Conservation (phyloP, 2,329 filamentous ascomycete genomes). For the Pseudogymnoascus sp. region DNA sequence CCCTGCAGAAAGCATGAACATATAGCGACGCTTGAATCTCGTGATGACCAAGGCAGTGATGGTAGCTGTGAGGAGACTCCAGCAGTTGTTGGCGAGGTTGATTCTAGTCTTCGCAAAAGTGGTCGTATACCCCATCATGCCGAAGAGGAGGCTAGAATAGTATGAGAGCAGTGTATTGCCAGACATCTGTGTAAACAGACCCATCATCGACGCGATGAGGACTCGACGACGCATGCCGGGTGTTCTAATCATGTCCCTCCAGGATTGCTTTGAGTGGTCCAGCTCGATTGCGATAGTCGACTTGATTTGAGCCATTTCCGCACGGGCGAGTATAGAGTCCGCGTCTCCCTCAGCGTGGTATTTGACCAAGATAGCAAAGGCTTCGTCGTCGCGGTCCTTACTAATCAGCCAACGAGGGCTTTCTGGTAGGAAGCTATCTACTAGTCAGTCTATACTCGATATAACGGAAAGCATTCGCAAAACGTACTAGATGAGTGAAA, state of each 20-base stretch:
- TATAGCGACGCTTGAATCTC: slow-evolving; percentile 17
- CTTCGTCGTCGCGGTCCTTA: slow-evolving; percentile 92
- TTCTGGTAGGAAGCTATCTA: slow-evolving; percentile 66
- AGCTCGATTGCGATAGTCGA: slow-evolving; percentile 34
- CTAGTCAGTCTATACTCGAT: neutral
- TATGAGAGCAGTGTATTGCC: slow-evolving; percentile 6
- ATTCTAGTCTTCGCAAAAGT: neutral
- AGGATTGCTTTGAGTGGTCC: slow-evolving; percentile 23
- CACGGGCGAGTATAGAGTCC: slow-evolving; percentile 31
- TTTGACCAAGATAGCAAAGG: slow-evolving; percentile 26
- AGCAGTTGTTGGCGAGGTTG: slow-evolving; percentile 2
- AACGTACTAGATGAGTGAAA: neutral
- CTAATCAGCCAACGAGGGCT: slow-evolving; percentile 91
- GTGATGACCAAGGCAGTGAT: neutral
- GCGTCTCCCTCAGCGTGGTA: slow-evolving; percentile 34
- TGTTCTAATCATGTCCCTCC: slow-evolving; percentile 26
- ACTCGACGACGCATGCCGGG: slow-evolving; percentile 29
- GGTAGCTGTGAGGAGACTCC: neutral
- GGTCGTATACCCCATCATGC: slow-evolving; percentile 10
- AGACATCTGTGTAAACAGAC: slow-evolving; percentile 12
- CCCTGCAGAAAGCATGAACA: slow-evolving; percentile 9
- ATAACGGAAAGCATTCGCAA: neutral
- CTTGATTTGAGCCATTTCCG: slow-evolving; percentile 36
- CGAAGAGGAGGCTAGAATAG: neutral
- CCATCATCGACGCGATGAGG: slow-evolving; percentile 26